phyloP scores from a whole-genome alignment of 192 early-diverging fungal species.

The Gigaspora rosea region DNA sequence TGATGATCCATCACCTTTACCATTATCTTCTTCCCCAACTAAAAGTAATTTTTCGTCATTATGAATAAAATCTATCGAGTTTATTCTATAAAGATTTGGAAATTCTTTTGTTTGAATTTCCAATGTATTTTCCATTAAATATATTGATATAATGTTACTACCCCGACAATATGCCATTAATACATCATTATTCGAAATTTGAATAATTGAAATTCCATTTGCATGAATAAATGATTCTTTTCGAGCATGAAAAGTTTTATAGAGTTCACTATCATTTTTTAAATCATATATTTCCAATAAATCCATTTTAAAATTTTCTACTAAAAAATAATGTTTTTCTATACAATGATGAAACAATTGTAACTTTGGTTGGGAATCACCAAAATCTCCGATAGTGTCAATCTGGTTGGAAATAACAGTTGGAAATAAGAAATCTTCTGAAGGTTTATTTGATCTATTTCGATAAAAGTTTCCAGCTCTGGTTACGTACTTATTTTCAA shows the following conservation, averaged over 20 bases:
- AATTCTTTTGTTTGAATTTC: neutral
- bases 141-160: neutral
- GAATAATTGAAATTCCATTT: neutral
- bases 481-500: neutral
- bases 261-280: neutral
- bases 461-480: neutral
- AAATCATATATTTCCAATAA: constrained; percentile 11
- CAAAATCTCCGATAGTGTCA: too few relatives aligned
- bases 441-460: neutral
- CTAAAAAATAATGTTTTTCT: constrained; percentile 13
- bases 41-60: constrained; percentile 21
- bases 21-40: neutral
- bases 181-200: neutral
- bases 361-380: neutral
- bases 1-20: neutral
- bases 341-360: constrained; percentile 1
- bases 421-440: constrained; percentile 2
- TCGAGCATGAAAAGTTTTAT: neutral
- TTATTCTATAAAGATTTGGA: neutral
- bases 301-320: constrained; percentile 10
- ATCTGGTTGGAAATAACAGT: neutral
- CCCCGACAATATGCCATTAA: constrained; percentile 14
- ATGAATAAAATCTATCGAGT: constrained; percentile 15
- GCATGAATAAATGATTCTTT: neutral
- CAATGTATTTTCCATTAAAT: constrained; percentile 19